A percentile compares a stretch with the other conserved stretches of the same genome.
Conservation (phyloP, 495 filamentous ascomycete genomes). For the Trichoderma erinaceum region DNA sequence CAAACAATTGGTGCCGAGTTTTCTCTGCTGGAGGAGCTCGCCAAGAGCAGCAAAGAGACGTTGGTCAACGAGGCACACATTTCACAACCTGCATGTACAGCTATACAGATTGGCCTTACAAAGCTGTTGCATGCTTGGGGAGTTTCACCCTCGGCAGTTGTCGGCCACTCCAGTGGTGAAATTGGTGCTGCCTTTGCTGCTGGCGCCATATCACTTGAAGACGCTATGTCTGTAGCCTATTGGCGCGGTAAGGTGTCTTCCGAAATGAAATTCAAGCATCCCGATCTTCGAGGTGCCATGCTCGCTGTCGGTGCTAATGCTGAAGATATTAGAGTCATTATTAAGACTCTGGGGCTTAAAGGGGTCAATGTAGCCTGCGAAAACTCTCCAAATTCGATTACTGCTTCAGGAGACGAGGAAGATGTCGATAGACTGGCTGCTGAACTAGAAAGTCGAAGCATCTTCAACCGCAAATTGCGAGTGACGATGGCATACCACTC, state of each 20-base stretch:
- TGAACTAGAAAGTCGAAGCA: slow-evolving; percentile 21
- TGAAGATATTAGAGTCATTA: slow-evolving; percentile 16
- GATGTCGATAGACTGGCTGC: slow-evolving; percentile 27
- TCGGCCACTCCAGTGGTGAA: slow-evolving; percentile 55
- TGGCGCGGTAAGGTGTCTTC: slow-evolving; percentile 28
- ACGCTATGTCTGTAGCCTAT: slow-evolving; percentile 43
- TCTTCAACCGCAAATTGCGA: slow-evolving; percentile 30
- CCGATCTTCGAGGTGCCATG: slow-evolving; percentile 32
- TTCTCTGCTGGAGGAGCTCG: slow-evolving; percentile 18
- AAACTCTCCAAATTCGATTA: slow-evolving; percentile 37
- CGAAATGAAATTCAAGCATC: slow-evolving; percentile 23
- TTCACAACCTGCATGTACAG: slow-evolving; percentile 36
- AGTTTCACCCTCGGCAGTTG: slow-evolving; percentile 37
- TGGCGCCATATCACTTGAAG: slow-evolving; percentile 34
- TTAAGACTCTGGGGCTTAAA: slow-evolving; percentile 20
- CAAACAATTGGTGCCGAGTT: slow-evolving; percentile 20
- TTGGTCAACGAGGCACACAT: slow-evolving; percentile 22
- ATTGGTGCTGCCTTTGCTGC: slow-evolving; percentile 42
- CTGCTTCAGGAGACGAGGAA: slow-evolving; percentile 30
- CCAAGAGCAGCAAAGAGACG: slow-evolving; percentile 15
- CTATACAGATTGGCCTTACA: slow-evolving; percentile 40
- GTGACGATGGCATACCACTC: slow-evolving; percentile 53
- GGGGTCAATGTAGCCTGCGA: slow-evolving; percentile 33
- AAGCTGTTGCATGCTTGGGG: slow-evolving; percentile 41
- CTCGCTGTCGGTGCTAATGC: slow-evolving; percentile 31